Conservation (phyloP, 176 grass and related monocot genomes). For the Puccinellia tenuiflora region DNA sequence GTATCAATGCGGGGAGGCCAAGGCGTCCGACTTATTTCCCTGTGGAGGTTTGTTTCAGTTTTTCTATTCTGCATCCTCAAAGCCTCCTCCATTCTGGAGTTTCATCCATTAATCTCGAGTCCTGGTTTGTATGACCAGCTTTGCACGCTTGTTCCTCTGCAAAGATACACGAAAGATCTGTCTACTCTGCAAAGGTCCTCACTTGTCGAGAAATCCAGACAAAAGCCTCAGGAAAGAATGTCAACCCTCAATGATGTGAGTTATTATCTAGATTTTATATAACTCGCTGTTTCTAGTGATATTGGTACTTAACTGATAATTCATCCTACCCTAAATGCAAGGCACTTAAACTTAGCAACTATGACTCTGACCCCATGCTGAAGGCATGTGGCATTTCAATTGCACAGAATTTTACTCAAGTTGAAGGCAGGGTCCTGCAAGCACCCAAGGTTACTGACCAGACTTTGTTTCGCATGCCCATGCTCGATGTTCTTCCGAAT, state of each 20-base stretch:
- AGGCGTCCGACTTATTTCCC: slow-evolving; percentile 72
- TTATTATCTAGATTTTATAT: slow-evolving; percentile 19
- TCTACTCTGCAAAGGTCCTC: slow-evolving; percentile 57
- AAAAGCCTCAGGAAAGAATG: slow-evolving; percentile 80
- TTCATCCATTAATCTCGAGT: not conserved
- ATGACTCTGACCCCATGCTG: slow-evolving; percentile 66
- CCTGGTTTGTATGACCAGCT: slow-evolving; percentile 42
- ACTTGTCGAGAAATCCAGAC: slow-evolving; percentile 86
- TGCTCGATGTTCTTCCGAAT: not conserved
- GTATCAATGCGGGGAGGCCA: slow-evolving; percentile 71
- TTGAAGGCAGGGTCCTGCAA: slow-evolving; percentile 65
- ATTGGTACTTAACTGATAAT: not conserved
- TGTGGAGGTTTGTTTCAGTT: slow-evolving; percentile 48
- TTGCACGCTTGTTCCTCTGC: slow-evolving; percentile 56
- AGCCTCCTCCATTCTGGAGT: not conserved
- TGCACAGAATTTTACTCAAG: slow-evolving; percentile 44
- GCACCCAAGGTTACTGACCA: slow-evolving; percentile 49
- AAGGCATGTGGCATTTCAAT: slow-evolving; percentile 64
- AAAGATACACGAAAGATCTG: slow-evolving; percentile 80
- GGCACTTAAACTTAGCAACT: slow-evolving; percentile 48
- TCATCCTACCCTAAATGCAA: slow-evolving; percentile 29
- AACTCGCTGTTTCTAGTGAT: not conserved
- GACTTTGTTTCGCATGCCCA: not conserved
- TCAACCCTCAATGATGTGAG: slow-evolving; percentile 47
- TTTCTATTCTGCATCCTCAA: not conserved